phyloP scores from a whole-genome alignment of 2,329 filamentous ascomycete genomes.

The Pseudocercospora musae region DNA sequence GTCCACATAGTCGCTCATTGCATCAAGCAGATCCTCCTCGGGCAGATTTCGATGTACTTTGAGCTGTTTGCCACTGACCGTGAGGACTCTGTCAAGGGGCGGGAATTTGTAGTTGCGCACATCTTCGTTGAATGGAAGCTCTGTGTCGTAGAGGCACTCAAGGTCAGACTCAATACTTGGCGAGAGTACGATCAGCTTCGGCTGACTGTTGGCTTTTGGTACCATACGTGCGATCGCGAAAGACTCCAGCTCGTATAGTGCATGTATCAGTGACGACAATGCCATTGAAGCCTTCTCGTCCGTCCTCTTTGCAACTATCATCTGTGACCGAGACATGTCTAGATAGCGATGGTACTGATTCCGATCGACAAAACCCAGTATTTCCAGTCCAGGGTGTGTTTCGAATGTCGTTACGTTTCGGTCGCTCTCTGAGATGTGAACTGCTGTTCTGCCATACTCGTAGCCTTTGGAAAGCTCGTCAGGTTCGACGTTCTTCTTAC shows the following conservation, averaged over 20 bases:
- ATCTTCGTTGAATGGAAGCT: slow-evolving; percentile 91
- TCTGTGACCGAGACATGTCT: slow-evolving; percentile 74
- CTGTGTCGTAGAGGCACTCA: slow-evolving; percentile 84
- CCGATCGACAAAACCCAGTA: slow-evolving; percentile 81
- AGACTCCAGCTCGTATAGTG: slow-evolving; percentile 77
- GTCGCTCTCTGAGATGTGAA: slow-evolving; percentile 83
- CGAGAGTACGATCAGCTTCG: slow-evolving; percentile 71
- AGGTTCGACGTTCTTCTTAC: slow-evolving; percentile 75
- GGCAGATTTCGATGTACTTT: slow-evolving; percentile 83
- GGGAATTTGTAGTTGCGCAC: slow-evolving; percentile 88
- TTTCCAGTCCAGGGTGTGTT: slow-evolving; percentile 69
- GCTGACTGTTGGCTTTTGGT: slow-evolving; percentile 75
- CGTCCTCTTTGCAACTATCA: slow-evolving; percentile 71
- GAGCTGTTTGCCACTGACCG: slow-evolving; percentile 75
- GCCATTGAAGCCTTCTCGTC: slow-evolving; percentile 82
- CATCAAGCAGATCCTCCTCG: slow-evolving; percentile 65
- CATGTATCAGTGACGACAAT: slow-evolving; percentile 84
- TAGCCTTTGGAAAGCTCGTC: slow-evolving; percentile 91
- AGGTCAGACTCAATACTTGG: slow-evolving; percentile 75
- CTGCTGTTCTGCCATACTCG: slow-evolving; percentile 86
- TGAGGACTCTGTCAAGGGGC: slow-evolving; percentile 80
- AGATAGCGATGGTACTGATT: slow-evolving; percentile 72
- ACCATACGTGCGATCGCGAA: slow-evolving; percentile 87
- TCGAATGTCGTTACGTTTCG: slow-evolving; percentile 85
- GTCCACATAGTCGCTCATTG: slow-evolving; percentile 91